Evolutionary conservation across 1,284 basidiomycete species (phyloP), one percentile per base, ranked within the genome.

Genomic region (Sporisorium scitamineum): DNA sequence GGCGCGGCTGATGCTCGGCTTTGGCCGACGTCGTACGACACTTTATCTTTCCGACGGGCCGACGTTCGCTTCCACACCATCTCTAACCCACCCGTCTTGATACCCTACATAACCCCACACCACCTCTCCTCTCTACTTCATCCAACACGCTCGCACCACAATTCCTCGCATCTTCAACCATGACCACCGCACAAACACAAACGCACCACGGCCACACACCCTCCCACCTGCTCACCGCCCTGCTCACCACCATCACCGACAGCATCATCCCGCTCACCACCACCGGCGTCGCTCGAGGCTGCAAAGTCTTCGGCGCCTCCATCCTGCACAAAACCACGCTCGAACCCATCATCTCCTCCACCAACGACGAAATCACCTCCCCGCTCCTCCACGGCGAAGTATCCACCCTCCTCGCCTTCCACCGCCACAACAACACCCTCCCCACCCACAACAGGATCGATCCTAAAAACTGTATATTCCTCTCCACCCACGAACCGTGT

Each of bases 261-360:
- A 37, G 41, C 14, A 70, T 70, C 50, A 44, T 70, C 50, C 68
- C 68, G 3, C 58, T 64, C 11, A 70, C 68, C 54, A 50, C 53
- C 1, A 5, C 34, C 3, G 47, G 48, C 39, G 68, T 70, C 0
- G 13, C 52, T 0, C 42, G 34, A 3, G 68, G 68, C 0, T 64
- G 68, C 45, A 70, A 70, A 56, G 68, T 70, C 3, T 70, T 70
- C n/a, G 68, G 68, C n/a, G 68, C 68, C 2, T 51, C 68, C 2
- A 65, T 70, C 54, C 54, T 70, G 3, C n/a, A 2, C 57, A 70
- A 70, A 29, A 9, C 32, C n/a, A 53, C 47, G 6, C 58, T 70
- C 20, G 2, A 9, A 0, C 48, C 59, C 20, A 41, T 70, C 26
- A 13, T 57, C 2, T 52, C 54, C 0, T 22, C 31, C 5, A 70